A percentile compares a stretch with the other conserved stretches of the same genome.
Evolutionary conservation across 768 basidiomycete genomes (phyloP).

Genomic region (Amanita exitialis): DNA sequence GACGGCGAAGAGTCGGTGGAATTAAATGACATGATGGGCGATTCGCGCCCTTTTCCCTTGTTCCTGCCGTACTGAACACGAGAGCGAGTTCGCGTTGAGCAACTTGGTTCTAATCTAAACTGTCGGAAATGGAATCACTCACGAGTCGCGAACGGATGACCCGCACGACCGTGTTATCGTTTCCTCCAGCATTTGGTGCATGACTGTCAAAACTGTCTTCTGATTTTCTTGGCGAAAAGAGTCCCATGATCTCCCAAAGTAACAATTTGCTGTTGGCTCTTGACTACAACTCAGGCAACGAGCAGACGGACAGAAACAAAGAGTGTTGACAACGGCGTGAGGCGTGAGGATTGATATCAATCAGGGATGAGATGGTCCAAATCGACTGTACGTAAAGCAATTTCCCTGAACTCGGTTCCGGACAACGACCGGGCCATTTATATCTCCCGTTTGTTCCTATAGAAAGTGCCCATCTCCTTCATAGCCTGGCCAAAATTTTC

Average conservation of each 20-base stretch:
- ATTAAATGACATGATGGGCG: slow-evolving; percentile 19
- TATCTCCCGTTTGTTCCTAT: slow-evolving; percentile 39
- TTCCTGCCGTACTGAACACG: slow-evolving; percentile 39
- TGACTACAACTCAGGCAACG: too few species aligned
- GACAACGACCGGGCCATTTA: neutral
- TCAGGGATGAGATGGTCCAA: neutral
- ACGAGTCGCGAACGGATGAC: slow-evolving; percentile 57
- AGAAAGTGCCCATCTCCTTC: slow-evolving; percentile 60
- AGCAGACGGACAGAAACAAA: neutral
- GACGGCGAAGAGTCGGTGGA: slow-evolving; percentile 23
- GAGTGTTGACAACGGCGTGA: neutral
- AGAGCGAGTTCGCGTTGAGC: neutral
- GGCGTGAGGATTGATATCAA: slow-evolving; percentile 1
- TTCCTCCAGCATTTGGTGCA: slow-evolving; percentile 13
- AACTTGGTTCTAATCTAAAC: neutral
- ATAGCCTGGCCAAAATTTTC: slow-evolving; percentile 66
- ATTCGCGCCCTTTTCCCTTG: slow-evolving; percentile 48
- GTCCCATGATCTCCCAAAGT: slow-evolving; percentile 39
- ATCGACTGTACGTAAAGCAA: neutral
- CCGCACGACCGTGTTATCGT: slow-evolving; percentile 40
- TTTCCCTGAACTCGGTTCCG: neutral
- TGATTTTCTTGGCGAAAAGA: slow-evolving; percentile 40
- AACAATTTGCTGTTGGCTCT: neutral
- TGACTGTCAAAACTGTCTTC: slow-evolving; percentile 28
- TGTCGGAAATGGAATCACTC: neutral